Evolutionary conservation across 306 rosid genomes (phyloP).

Genomic region (Citrullus amarus): DNA sequence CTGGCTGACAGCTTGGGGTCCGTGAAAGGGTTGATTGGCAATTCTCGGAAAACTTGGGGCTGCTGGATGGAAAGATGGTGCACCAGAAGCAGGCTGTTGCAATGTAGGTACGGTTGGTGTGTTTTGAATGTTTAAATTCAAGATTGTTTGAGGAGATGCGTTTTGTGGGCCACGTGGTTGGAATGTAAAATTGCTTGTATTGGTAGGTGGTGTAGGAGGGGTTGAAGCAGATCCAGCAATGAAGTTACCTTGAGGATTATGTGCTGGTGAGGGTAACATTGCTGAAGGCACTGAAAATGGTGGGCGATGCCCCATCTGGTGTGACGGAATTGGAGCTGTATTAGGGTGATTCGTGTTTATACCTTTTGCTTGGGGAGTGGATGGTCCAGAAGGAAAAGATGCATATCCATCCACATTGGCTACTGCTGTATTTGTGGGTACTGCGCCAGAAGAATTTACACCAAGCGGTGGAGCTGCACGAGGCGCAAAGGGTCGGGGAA

Average conservation of each 20-base stretch:
- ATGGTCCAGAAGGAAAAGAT: slow-evolving; percentile 11
- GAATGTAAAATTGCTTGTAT: slow-evolving; percentile 57
- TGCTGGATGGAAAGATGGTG: slow-evolving; percentile 28
- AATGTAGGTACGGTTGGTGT: slow-evolving; percentile 10
- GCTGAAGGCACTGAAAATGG: slow-evolving; percentile 22
- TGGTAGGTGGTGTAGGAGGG: slow-evolving; percentile 41
- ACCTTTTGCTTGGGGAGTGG: slow-evolving; percentile 9
- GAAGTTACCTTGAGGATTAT: slow-evolving; percentile 21
- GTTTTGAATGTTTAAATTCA: slow-evolving; percentile 28
- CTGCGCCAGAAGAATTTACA: slow-evolving; percentile 19
- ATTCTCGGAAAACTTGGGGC: slow-evolving; percentile 28
- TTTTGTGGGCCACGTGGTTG: slow-evolving; percentile 38
- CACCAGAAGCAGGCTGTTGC: slow-evolving; percentile 33
- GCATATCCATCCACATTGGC: slow-evolving; percentile 12
- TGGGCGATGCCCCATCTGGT: slow-evolving; percentile 33
- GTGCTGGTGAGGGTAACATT: slow-evolving; percentile 15
- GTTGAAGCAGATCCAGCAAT: slow-evolving; percentile 30
- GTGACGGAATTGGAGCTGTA: slow-evolving; percentile 22
- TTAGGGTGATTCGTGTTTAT: slow-evolving; percentile 7
- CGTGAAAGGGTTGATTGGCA: slow-evolving; percentile 35
- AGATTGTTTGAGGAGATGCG: slow-evolving; percentile 31
- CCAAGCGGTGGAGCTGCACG: slow-evolving; percentile 28
- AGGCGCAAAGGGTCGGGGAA: slow-evolving; percentile 20
- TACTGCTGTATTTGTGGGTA: slow-evolving; percentile 27
- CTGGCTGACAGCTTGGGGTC: slow-evolving; percentile 34